A percentile compares a stretch with the other conserved stretches of the same genome.
phyloP scores from a whole-genome alignment of 345 rosid species.

The Populus alba region DNA sequence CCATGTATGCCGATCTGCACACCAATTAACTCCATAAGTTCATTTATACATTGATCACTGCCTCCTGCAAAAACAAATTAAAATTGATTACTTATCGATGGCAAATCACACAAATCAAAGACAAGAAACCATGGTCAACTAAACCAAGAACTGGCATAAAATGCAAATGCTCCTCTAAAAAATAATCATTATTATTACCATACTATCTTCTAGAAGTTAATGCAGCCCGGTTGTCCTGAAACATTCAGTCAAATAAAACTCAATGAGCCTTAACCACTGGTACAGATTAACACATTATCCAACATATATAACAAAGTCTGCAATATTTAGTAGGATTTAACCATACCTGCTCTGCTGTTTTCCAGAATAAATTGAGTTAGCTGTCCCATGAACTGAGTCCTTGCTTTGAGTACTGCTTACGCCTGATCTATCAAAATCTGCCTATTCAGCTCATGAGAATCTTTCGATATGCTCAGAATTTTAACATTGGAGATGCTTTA shows the following conservation, averaged over 20 bases:
- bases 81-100: not conserved
- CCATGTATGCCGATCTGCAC: constrained; percentile 6
- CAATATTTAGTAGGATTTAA: not conserved
- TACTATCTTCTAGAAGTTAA: constrained; percentile 42
- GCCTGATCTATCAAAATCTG: constrained; percentile 34
- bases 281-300: not conserved
- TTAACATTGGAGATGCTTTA: constrained; percentile 44
- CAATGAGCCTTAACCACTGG: not conserved
- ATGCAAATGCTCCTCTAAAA: not conserved
- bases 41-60: not conserved
- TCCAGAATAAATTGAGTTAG: constrained; percentile 33
- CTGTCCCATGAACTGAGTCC: constrained; percentile 42
- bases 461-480: constrained; percentile 56
- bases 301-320: not conserved
- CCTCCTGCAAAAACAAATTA: constrained; percentile 32
- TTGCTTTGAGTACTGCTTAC: constrained; percentile 32
- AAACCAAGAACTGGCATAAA: not conserved
- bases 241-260: not conserved
- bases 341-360: constrained; percentile 64
- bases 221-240: constrained; percentile 43
- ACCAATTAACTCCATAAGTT: not conserved
- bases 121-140: not conserved
- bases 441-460: constrained; percentile 39
- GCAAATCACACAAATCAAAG: not conserved
- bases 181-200: not conserved